Conservation (phyloP, 2,329 filamentous ascomycete species). For the Xylaria sp. region DNA sequence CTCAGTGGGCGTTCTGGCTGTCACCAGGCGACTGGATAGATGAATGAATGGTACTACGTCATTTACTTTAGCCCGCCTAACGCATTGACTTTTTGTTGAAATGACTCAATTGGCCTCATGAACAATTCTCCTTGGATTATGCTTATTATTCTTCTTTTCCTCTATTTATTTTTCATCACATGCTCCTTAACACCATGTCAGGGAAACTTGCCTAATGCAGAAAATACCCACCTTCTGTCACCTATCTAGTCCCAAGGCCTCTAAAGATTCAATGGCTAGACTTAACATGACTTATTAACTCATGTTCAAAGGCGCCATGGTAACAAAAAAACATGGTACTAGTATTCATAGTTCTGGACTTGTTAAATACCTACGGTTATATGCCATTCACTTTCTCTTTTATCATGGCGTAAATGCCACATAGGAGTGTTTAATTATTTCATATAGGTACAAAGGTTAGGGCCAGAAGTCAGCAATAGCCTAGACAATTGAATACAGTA, state of each 20-base stretch:
- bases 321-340: neutral
- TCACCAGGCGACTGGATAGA: slow-evolving; percentile 3
- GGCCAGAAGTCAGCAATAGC: no score
- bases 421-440: no score
- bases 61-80: neutral
- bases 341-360: no score
- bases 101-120: neutral
- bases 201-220: neutral
- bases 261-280: no score
- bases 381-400: no score
- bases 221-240: no score
- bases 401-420: no score
- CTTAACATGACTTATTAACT: neutral
- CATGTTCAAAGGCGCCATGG: neutral
- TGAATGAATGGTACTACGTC: slow-evolving; percentile 11
- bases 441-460: no score
- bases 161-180: neutral
- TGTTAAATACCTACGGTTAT: no score
- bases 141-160: no score
- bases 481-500: no score
- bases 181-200: neutral
- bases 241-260: no score
- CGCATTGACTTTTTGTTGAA: neutral
- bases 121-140: neutral
- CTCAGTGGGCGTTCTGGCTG: neutral